Evolutionary conservation across 2,329 filamentous ascomycete species (phyloP).

Genomic region (Botrytis galanthina): DNA sequence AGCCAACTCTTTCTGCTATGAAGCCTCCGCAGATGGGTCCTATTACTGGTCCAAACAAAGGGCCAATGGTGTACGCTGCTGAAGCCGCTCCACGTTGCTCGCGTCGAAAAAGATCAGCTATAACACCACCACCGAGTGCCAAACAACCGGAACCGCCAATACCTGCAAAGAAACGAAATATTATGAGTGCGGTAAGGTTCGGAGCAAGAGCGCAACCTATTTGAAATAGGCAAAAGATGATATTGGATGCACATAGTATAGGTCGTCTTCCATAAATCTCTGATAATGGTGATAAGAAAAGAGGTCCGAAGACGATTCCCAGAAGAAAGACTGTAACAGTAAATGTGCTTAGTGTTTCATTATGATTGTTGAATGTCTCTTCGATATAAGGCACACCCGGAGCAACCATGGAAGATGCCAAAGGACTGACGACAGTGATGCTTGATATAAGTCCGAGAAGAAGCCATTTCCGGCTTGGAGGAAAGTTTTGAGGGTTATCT

Average conservation of each 20-base stretch:
- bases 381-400: conserved; percentile 39
- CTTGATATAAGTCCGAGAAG: conserved; percentile 17
- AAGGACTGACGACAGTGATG: conserved; percentile 29
- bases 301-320: conserved; percentile 56
- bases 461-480: conserved; percentile 18
- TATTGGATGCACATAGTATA: conserved; percentile 55
- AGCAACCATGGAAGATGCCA: conserved; percentile 45
- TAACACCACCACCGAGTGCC: conserved; percentile 43
- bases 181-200: conserved; percentile 44
- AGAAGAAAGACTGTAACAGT: conserved; percentile 52
- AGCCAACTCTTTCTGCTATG: conserved; percentile 49
- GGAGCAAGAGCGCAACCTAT: conserved; percentile 63
- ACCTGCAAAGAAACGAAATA: conserved; percentile 49
- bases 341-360: conserved; percentile 23
- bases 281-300: conserved; percentile 56
- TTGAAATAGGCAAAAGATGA: conserved; percentile 59
- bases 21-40: conserved; percentile 33
- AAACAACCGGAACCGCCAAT: conserved; percentile 46
- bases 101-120: conserved; percentile 42
- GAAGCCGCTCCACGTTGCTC: conserved; percentile 37
- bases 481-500: conserved; percentile 24
- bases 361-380: conserved; percentile 26
- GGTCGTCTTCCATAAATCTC: conserved; percentile 63
- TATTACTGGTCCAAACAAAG: conserved; percentile 34
- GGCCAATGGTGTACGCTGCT: conserved; percentile 30